phyloP scores from a whole-genome alignment of 192 early-diverging fungal genomes.

The Backusella sp. region DNA sequence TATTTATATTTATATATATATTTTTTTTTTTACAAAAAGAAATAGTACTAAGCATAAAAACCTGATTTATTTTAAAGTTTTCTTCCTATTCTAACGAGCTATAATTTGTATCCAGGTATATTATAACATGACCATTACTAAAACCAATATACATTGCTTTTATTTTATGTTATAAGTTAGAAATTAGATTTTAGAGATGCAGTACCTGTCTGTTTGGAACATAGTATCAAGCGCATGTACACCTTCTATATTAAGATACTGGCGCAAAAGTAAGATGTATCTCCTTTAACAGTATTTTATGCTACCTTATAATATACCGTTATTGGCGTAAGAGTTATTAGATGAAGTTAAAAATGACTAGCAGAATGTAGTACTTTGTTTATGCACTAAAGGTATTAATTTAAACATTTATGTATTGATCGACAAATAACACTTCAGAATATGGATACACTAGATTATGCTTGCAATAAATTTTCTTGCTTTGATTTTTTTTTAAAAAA shows the following conservation, averaged over 20 bases:
- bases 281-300: neutral
- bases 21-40: neutral
- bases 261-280: neutral
- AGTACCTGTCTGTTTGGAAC: neutral
- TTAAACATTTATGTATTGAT: neutral
- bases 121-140: conserved; percentile 5
- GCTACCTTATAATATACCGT: too few species aligned
- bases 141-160: neutral
- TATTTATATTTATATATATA: neutral
- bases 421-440: neutral
- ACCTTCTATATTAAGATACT: neutral
- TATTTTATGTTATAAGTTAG: neutral
- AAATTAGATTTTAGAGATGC: neutral
- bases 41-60: neutral
- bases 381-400: neutral
- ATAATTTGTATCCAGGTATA: conserved; percentile 2
- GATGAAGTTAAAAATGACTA: neutral
- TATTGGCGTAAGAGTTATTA: too few species aligned
- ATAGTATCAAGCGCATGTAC: neutral
- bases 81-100: conserved; percentile 7
- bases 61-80: conserved; percentile 8
- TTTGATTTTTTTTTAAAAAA: too few species aligned
- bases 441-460: neutral
- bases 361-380: neutral
- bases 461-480: neutral